phyloP scores from a whole-genome alignment of 23 red algal genomes.

The Gracilaria domingensis region DNA sequence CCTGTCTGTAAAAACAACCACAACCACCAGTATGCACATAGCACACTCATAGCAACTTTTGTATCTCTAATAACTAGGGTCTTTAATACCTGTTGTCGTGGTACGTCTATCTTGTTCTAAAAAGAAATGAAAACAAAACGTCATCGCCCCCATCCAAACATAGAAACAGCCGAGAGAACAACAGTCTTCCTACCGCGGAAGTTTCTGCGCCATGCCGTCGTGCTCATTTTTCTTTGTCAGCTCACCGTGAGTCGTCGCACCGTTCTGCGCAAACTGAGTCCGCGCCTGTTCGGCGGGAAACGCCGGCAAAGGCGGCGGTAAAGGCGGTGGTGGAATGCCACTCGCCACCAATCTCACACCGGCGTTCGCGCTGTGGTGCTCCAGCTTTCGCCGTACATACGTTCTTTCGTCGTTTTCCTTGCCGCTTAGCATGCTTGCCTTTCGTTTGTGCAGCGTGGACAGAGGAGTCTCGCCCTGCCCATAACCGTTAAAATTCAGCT shows the following conservation, averaged over 20 bases:
- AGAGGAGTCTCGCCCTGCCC: background rate
- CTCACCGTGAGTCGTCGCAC: background rate
- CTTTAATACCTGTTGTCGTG: conserved; percentile 7
- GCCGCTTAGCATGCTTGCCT: background rate
- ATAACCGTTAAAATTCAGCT: conserved; percentile 56
- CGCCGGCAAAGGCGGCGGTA: conserved; percentile 26
- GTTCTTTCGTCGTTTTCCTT: conserved; percentile 25
- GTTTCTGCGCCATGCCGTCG: background rate
- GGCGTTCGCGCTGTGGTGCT: background rate
- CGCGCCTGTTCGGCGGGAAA: background rate
- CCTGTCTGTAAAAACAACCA: background rate
- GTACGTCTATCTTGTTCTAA: conserved; percentile 21
- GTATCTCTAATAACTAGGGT: conserved; percentile 27
- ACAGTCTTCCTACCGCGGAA: conserved; percentile 1
- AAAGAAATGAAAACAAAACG: background rate
- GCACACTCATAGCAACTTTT: background rate
- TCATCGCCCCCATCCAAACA: background rate
- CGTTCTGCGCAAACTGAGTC: background rate
- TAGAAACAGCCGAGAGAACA: background rate
- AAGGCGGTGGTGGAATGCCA: conserved; percentile 32
- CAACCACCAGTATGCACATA: background rate
- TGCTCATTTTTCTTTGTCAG: background rate
- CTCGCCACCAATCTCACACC: conserved; percentile 5
- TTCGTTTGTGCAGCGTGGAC: conserved; percentile 7
- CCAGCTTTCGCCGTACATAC: background rate